Conservation (phyloP, 257 asterid species). For the Hygrophila difformis region DNA sequence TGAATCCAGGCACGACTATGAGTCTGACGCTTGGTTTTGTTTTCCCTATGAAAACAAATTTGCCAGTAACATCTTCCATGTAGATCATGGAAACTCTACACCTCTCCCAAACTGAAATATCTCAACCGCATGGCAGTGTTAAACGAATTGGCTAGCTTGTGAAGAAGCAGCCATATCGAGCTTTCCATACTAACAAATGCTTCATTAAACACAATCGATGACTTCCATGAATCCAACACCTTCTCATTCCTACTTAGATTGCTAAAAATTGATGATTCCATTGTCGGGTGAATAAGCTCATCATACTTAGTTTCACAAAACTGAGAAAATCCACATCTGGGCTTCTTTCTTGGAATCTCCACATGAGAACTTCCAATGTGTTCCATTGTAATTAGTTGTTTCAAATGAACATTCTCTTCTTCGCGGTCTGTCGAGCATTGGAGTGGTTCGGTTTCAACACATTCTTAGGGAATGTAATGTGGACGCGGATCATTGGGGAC, state of each 20-base stretch:
- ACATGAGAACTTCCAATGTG: slow-evolving; percentile 64
- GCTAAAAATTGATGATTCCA: slow-evolving; percentile 82
- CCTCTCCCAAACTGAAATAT: slow-evolving; percentile 86
- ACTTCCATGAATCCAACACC: slow-evolving; percentile 83
- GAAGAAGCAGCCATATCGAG: slow-evolving; percentile 57
- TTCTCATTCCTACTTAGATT: slow-evolving; percentile 66
- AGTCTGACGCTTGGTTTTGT: slow-evolving; percentile 65
- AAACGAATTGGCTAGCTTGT: slow-evolving; percentile 43
- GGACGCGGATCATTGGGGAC: too few relatives aligned
- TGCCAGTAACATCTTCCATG: slow-evolving; percentile 74
- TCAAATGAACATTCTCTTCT: slow-evolving; percentile 25
- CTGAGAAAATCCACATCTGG: slow-evolving; percentile 56
- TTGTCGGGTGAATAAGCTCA: slow-evolving; percentile 74
- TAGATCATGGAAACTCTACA: slow-evolving; percentile 69
- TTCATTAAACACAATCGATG: slow-evolving; percentile 67
- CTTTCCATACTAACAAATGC: slow-evolving; percentile 83
- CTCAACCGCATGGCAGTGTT: slow-evolving; percentile 43
- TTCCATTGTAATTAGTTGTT: slow-evolving; percentile 58
- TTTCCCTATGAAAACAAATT: slow-evolving; percentile 22
- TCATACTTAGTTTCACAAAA: slow-evolving; percentile 83
- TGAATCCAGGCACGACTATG: slow-evolving; percentile 91
- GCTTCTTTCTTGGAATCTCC: slow-evolving; percentile 62
- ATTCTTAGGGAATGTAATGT: too few relatives aligned
- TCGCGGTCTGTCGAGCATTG: too few relatives aligned
- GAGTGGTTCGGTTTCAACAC: too few relatives aligned